Conservation (phyloP, 2,329 filamentous ascomycete species). For the Aspergillus unguis region DNA sequence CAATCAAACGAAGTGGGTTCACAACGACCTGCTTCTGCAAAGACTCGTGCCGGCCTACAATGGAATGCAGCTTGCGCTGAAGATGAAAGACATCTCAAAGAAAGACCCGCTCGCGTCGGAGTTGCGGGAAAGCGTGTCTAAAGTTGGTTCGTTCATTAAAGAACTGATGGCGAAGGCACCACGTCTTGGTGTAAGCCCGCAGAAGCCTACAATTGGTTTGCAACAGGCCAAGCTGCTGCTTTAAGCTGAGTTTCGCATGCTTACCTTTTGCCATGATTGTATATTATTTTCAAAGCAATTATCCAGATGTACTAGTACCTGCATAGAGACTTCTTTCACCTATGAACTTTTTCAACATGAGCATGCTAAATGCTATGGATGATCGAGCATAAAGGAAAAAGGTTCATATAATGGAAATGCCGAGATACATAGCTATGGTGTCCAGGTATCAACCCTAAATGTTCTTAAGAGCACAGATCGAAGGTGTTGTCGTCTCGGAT, state of each 20-base stretch:
- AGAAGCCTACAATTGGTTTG: slow-evolving; percentile 21
- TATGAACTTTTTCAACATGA: not conserved
- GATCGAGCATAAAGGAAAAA: not conserved
- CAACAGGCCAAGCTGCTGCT: slow-evolving; percentile 18
- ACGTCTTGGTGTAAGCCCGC: slow-evolving; percentile 10
- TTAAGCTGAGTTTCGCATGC: slow-evolving; percentile 5
- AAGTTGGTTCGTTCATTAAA: slow-evolving; percentile 55
- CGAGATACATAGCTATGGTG: not conserved
- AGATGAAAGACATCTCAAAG: slow-evolving; percentile 30
- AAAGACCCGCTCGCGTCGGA: slow-evolving; percentile 23
- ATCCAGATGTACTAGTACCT: slow-evolving; percentile 21
- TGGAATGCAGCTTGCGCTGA: slow-evolving; percentile 40
- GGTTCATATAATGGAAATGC: not conserved
- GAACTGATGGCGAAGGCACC: slow-evolving; percentile 19
- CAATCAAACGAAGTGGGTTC: slow-evolving; percentile 19
- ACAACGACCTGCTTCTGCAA: slow-evolving; percentile 26
- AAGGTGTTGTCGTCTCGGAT: slow-evolving; percentile 73
- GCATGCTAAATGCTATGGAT: slow-evolving; percentile 4
- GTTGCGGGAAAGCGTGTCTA: slow-evolving; percentile 24
- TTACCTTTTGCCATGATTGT: slow-evolving; percentile 13
- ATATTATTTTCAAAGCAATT: slow-evolving; percentile 22
- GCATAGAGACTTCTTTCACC: slow-evolving; percentile 15
- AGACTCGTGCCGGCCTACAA: slow-evolving; percentile 38
- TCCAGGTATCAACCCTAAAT: not conserved
- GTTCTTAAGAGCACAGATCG: slow-evolving; percentile 41